Conservation (phyloP, 306 rosid species). For the Potentilla sterilis region DNA sequence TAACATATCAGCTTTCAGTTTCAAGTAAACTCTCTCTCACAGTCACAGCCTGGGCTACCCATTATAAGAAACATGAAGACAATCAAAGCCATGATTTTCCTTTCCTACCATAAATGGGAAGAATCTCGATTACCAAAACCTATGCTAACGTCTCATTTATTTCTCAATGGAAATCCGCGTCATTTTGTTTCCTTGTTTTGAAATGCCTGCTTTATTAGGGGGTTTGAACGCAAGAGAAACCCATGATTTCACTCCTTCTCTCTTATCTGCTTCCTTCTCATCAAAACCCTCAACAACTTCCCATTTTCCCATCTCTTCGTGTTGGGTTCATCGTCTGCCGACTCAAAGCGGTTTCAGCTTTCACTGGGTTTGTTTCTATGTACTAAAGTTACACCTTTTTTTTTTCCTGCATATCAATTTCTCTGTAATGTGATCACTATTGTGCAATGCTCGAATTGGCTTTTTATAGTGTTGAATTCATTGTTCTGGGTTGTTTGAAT, state of each 20-base stretch:
- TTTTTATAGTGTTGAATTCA: neutral
- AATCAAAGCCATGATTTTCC: neutral
- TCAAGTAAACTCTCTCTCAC: neutral
- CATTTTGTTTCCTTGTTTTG: neutral
- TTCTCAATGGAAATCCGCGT: neutral
- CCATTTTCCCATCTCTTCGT: neutral
- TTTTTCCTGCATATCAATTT: neutral
- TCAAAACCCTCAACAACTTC: neutral
- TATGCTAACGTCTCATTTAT: neutral
- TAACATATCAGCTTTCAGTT: no score
- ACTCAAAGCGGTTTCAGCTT: neutral
- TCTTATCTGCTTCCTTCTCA: neutral
- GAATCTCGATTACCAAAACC: neutral
- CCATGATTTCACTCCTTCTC: neutral
- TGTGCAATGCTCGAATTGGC: neutral
- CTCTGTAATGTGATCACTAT: neutral
- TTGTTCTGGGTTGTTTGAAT: neutral
- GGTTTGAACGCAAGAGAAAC: neutral
- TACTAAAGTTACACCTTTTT: neutral
- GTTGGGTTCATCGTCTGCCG: neutral
- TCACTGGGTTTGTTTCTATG: neutral
- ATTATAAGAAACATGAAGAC: neutral
- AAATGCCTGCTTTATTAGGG: neutral
- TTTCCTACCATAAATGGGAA: neutral
- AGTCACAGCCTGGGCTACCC: neutral